These are phyloP conservation scores for Boletellus dicymbophilus DNA, from an alignment of 1,284 basidiomycete species.

Conservation along the genomic window DNA sequence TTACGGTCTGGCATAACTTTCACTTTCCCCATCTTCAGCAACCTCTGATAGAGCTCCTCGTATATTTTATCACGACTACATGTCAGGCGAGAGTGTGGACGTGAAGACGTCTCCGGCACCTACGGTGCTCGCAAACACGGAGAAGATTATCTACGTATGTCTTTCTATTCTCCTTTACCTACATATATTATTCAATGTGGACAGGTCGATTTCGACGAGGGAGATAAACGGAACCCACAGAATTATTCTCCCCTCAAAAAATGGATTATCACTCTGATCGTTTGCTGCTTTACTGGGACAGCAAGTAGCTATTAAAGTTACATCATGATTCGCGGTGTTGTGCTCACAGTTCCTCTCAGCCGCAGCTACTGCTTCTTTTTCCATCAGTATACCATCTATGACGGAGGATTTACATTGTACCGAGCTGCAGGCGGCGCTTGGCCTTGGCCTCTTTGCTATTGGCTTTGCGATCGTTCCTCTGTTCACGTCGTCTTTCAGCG, in stretches of 20 bases:
- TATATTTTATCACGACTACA: background rate
- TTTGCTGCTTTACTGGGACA: conserved; percentile 20
- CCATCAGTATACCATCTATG: conserved; percentile 42
- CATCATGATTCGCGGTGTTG: background rate
- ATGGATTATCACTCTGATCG: conserved; percentile 27
- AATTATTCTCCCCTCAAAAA: conserved; percentile 24
- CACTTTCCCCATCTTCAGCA: no score
- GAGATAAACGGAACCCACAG: conserved; percentile 25
- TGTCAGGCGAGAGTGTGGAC: conserved; percentile 13
- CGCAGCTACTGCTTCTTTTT: conserved; percentile 40
- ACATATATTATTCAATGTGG: conserved; percentile 2
- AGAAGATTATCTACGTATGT: conserved; percentile 14
- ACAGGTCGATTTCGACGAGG: conserved; percentile 29
- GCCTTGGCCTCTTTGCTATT: conserved; percentile 41
- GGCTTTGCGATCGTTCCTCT: conserved; percentile 51
- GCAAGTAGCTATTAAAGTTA: conserved; percentile 6
- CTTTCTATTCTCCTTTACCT: background rate
- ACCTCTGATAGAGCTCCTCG: no score
- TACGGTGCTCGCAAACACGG: background rate
- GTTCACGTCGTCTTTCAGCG: conserved; percentile 47
- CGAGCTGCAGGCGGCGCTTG: conserved; percentile 36
- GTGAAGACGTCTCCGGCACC: background rate
- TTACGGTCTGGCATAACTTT: no score
- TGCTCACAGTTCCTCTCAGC: conserved; percentile 21
- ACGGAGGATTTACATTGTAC: conserved; percentile 40